Conservation (phyloP, 2,329 filamentous ascomycete species). For the Scleromitrula shiraiana region DNA sequence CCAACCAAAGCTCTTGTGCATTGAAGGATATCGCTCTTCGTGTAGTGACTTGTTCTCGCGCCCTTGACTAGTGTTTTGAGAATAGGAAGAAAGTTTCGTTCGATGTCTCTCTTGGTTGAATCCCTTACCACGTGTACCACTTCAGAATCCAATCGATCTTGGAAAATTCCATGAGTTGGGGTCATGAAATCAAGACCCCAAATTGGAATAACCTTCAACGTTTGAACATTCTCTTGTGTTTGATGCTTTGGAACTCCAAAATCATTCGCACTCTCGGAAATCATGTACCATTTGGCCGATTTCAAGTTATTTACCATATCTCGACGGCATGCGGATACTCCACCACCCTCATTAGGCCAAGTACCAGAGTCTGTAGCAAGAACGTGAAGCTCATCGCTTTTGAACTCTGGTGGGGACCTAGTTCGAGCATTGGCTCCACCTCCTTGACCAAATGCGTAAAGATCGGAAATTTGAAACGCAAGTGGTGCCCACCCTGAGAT, state of each 20-base stretch:
- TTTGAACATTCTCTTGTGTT: slow-evolving; percentile 42
- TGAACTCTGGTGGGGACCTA: slow-evolving; percentile 22
- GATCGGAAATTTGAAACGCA: slow-evolving; percentile 30
- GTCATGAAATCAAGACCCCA: slow-evolving; percentile 44
- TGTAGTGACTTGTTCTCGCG: slow-evolving; percentile 38
- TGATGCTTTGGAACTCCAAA: slow-evolving; percentile 42
- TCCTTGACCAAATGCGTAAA: slow-evolving; percentile 31
- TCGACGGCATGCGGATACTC: slow-evolving; percentile 42
- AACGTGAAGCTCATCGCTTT: slow-evolving; percentile 32
- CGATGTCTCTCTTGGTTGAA: slow-evolving; percentile 38
- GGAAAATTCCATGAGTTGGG: slow-evolving; percentile 41
- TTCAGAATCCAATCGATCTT: slow-evolving; percentile 40
- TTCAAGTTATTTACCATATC: slow-evolving; percentile 42
- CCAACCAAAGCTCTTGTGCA: slow-evolving; percentile 22
- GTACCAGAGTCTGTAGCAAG: slow-evolving; percentile 31
- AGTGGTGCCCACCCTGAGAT: slow-evolving; percentile 26
- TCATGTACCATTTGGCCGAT: slow-evolving; percentile 42
- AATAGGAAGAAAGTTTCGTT: slow-evolving; percentile 45
- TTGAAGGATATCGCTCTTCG: slow-evolving; percentile 39
- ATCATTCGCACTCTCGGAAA: slow-evolving; percentile 44
- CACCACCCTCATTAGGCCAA: slow-evolving; percentile 33
- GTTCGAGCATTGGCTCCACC: slow-evolving; percentile 30
- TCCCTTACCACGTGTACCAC: slow-evolving; percentile 37
- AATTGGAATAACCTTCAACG: slow-evolving; percentile 40
- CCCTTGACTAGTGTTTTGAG: slow-evolving; percentile 42